Conservation (phyloP, 129 eudicot species). For the Heracleum sosnowskyi region DNA sequence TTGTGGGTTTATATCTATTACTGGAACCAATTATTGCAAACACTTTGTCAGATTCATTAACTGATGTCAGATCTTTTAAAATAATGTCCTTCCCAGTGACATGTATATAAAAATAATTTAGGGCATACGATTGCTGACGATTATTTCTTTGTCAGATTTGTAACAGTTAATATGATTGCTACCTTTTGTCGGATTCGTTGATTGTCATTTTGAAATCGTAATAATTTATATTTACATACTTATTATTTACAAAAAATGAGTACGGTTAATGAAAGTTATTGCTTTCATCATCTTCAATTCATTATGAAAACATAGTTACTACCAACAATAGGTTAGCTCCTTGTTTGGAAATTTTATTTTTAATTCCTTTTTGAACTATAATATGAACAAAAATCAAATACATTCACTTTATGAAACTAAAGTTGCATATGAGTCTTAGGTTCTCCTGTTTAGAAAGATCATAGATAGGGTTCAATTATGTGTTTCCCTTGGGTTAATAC, state of each 20-base stretch:
- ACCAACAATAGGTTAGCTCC: neutral
- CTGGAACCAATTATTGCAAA: neutral
- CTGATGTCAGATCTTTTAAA: neutral
- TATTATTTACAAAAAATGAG: neutral
- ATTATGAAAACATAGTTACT: neutral
- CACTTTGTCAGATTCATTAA: neutral
- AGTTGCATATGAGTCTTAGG: neutral
- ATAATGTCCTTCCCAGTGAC: neutral
- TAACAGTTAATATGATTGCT: neutral
- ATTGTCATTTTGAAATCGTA: neutral
- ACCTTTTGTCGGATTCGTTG: neutral
- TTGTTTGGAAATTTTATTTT: neutral
- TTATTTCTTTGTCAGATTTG: slow-evolving; percentile 1
- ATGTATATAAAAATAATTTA: neutral
- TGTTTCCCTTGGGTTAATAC: neutral
- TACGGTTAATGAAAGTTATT: neutral
- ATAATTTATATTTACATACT: neutral
- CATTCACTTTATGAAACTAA: neutral
- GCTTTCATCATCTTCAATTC: neutral
- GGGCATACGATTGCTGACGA: neutral
- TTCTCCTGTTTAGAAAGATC: neutral
- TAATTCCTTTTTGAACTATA: neutral
- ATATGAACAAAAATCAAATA: neutral
- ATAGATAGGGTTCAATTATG: neutral
- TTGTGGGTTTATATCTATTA: neutral